Evolutionary conservation across 2,329 filamentous ascomycete genomes (phyloP), one percentile per base, ranked within the genome.

Genomic region (Monilinia fructigena): DNA sequence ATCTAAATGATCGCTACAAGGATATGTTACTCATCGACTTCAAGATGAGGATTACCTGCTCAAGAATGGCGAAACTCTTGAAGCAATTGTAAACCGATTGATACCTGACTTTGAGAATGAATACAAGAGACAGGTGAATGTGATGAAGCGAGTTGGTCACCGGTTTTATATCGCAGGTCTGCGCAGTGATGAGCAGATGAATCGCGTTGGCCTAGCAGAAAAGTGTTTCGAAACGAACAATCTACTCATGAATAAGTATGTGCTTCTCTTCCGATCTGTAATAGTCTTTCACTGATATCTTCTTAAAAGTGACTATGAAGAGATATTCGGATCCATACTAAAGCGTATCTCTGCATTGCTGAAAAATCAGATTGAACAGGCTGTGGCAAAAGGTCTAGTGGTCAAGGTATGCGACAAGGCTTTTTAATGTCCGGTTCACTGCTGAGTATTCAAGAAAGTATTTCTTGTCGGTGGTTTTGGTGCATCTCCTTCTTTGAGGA

Each of bases 381-480:
- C 68, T 1, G 23, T 65, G 4, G n/a, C 23, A 20, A 65, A 65
- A 58, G 47, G 56, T 0, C 69, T 69, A 26, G 42, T 50, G 26
- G 59, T 68, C 18, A 70, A 68, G 59, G 69, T 71, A 56, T 31
- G 53, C 20, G 1, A 11, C 1, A 14, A 48, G 3, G 40, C 42
- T 3, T 40, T 12, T 3, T 2, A 50, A n/a, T 26, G 6, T 26
- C 16, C 20, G n/a, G n/a, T 54, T 47, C 38, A 14, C 53, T 60
- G 11, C n/a, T 58, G 45, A 47, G 1, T 40, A 2, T 8, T 26
- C 4, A 26, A 72, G 71, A 73, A 70, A 68, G 69, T 73, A 1
- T 71, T 70, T 28, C 66, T 74, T 12, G 67, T 73, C 20, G 71
- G 72, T 38, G 71, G 74, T 62, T 74, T 74, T 66, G 70, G 67